Percentiles rank a stretch among this genome's conserved stretches.
These are phyloP conservation scores for Vigna hirtella DNA, from an alignment of 306 rosid genomes.

Conservation along the genomic window DNA sequence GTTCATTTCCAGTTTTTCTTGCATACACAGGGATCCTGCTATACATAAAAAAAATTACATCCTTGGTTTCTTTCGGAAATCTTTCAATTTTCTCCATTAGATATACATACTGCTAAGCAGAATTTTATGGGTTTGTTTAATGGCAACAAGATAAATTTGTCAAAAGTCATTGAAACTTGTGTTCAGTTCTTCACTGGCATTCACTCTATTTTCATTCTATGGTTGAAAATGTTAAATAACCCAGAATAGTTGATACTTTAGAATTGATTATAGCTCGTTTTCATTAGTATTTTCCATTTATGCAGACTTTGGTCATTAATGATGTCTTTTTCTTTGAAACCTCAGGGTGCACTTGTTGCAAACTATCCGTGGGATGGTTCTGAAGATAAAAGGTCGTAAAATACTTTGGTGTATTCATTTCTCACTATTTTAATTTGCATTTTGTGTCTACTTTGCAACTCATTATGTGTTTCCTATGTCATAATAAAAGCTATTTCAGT, in stretches of 20 bases:
- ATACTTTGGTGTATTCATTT: conserved; percentile 8
- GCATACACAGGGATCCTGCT: conserved; percentile 27
- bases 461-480: background rate
- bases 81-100: conserved; percentile 17
- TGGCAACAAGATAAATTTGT: conserved; percentile 20
- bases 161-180: conserved; percentile 21
- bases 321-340: conserved; percentile 16
- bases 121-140: conserved; percentile 27
- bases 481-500: background rate
- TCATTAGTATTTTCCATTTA: conserved; percentile 6
- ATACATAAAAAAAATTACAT: conserved; percentile 24
- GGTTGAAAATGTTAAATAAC: conserved; percentile 29
- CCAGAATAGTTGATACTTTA: conserved; percentile 19
- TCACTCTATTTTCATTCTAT: conserved; percentile 27
- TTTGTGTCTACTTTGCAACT: conserved; percentile 21
- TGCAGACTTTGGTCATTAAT: conserved; percentile 35
- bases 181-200: conserved; percentile 14
- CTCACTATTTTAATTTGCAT: background rate
- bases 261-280: conserved; percentile 33
- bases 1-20: conserved; percentile 38
- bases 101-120: background rate
- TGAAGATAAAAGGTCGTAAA: conserved; percentile 70
- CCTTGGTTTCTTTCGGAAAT: conserved; percentile 34
- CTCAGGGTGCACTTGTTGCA: conserved; percentile 97
- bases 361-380: conserved; percentile 99